A percentile compares a stretch with the other conserved stretches of the same genome.
Conservation (phyloP, 2,329 filamentous ascomycete genomes). For the Cordyceps farinosa region DNA sequence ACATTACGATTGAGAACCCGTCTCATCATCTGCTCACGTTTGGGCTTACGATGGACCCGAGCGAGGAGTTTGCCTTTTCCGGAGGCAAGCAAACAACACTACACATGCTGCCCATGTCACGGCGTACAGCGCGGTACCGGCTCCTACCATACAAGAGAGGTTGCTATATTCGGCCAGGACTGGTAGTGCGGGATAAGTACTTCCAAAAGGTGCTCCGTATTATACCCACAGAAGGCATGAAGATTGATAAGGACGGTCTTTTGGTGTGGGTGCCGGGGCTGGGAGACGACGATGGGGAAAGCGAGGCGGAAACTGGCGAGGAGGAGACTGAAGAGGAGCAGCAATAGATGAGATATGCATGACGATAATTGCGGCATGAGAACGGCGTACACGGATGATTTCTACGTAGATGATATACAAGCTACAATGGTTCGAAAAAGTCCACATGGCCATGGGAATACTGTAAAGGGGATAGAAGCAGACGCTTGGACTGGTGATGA, state of each 20-base stretch:
- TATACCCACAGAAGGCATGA: slow-evolving; percentile 71
- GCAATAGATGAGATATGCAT: slow-evolving; percentile 7
- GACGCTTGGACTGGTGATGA: neutral
- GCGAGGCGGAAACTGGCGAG: slow-evolving; percentile 14
- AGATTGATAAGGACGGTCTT: slow-evolving; percentile 60
- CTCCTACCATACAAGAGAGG: slow-evolving; percentile 65
- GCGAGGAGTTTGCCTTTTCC: slow-evolving; percentile 88
- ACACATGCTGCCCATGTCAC: slow-evolving; percentile 77
- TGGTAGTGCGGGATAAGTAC: slow-evolving; percentile 82
- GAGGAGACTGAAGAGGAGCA: slow-evolving; percentile 20
- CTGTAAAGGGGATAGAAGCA: no score
- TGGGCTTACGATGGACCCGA: slow-evolving; percentile 86
- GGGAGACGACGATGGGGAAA: slow-evolving; percentile 27
- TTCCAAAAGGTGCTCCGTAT: slow-evolving; percentile 88
- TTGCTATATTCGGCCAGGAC: slow-evolving; percentile 65
- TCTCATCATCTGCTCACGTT: slow-evolving; percentile 95
- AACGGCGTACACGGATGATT: neutral
- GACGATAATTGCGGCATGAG: neutral
- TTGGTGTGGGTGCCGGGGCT: slow-evolving; percentile 55
- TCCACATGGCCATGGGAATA: neutral
- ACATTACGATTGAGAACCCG: slow-evolving; percentile 80
- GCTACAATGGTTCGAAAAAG: neutral
- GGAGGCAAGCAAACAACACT: slow-evolving; percentile 78
- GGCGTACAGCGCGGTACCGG: slow-evolving; percentile 69
- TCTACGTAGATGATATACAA: neutral